Evolutionary conservation across 1,139 yeast species (phyloP).

Genomic region (Lizanozyma gosingica): DNA sequence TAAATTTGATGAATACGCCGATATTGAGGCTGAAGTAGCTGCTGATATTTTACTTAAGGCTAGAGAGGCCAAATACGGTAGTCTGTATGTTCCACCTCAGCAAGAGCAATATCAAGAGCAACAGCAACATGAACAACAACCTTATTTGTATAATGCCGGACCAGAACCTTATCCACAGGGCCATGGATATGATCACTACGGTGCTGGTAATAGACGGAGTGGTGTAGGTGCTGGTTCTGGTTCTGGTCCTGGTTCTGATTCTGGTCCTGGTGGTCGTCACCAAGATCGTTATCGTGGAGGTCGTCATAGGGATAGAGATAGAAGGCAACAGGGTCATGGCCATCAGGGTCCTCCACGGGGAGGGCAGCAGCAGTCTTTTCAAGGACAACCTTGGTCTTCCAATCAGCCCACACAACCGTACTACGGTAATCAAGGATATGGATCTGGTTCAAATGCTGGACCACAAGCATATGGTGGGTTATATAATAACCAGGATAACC

Average conservation of each 20-base stretch:
- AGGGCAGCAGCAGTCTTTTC: constrained; percentile 6
- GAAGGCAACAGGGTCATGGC: constrained; percentile 7
- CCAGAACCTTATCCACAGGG: not conserved
- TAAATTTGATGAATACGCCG: constrained; percentile 74
- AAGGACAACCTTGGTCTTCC: constrained; percentile 6
- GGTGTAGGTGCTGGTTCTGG: constrained; percentile 13
- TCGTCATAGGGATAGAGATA: constrained; percentile 9
- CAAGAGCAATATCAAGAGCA: constrained; percentile 15
- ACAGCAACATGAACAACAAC: constrained; percentile 1
- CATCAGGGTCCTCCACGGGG: constrained; percentile 7
- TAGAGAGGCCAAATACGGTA: constrained; percentile 19
- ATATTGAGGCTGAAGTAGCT: constrained; percentile 57
- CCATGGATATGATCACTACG: not conserved
- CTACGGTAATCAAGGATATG: constrained; percentile 2
- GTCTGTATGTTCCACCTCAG: constrained; percentile 10
- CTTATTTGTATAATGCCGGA: constrained; percentile 1
- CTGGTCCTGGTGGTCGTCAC: constrained; percentile 5
- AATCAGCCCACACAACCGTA: constrained; percentile 6
- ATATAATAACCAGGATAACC: constrained; percentile 2
- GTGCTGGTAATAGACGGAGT: constrained; percentile 21
- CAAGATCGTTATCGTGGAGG: constrained; percentile 5
- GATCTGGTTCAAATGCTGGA: not conserved
- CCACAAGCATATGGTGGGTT: not conserved
- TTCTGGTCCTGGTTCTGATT: constrained; percentile 8
- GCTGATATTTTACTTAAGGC: constrained; percentile 36